A percentile compares a stretch with the other conserved stretches of the same genome.
Evolutionary conservation across 2,329 filamentous ascomycete species (phyloP).

Genomic region (Uncinocarpus reesii): DNA sequence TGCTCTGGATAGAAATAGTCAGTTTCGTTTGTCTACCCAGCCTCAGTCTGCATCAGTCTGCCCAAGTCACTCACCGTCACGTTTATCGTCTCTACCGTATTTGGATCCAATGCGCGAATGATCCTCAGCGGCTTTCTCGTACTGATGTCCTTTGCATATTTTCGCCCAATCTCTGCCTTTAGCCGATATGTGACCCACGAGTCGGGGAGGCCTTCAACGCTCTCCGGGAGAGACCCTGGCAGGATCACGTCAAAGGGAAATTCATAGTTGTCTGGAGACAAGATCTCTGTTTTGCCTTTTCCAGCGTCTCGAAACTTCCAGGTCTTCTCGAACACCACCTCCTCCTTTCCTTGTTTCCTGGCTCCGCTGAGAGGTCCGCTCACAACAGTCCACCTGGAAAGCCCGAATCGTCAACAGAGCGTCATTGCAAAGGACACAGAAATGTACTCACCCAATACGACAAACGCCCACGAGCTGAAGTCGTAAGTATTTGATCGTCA

Average conservation of each 20-base stretch:
- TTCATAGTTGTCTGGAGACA: slow-evolving; percentile 69
- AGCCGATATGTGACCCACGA: slow-evolving; percentile 83
- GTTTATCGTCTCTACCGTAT: slow-evolving; percentile 67
- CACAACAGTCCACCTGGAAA: slow-evolving; percentile 18
- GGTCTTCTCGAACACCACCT: slow-evolving; percentile 54
- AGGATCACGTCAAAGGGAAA: slow-evolving; percentile 68
- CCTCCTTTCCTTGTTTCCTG: slow-evolving; percentile 34
- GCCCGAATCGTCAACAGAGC: background rate
- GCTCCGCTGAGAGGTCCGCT: slow-evolving; percentile 28
- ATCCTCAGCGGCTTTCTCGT: slow-evolving; percentile 68
- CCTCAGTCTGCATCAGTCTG: background rate
- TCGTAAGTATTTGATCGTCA: slow-evolving; percentile 64
- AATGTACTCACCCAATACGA: slow-evolving; percentile 52
- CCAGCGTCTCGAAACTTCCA: slow-evolving; percentile 56
- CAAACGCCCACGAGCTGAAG: slow-evolving; percentile 61
- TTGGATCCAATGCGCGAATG: slow-evolving; percentile 65
- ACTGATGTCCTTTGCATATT: slow-evolving; percentile 77
- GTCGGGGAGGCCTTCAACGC: slow-evolving; percentile 77
- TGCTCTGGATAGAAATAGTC: slow-evolving; percentile 38
- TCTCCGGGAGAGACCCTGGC: slow-evolving; percentile 64
- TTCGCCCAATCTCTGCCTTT: slow-evolving; percentile 82
- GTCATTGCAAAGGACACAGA: background rate
- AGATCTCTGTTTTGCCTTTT: slow-evolving; percentile 43
- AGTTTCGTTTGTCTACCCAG: too few species aligned
- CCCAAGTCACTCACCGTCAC: slow-evolving; percentile 56